phyloP scores from a whole-genome alignment of 352 stramenopile genomes.

The Phytophthora ohioensis region DNA sequence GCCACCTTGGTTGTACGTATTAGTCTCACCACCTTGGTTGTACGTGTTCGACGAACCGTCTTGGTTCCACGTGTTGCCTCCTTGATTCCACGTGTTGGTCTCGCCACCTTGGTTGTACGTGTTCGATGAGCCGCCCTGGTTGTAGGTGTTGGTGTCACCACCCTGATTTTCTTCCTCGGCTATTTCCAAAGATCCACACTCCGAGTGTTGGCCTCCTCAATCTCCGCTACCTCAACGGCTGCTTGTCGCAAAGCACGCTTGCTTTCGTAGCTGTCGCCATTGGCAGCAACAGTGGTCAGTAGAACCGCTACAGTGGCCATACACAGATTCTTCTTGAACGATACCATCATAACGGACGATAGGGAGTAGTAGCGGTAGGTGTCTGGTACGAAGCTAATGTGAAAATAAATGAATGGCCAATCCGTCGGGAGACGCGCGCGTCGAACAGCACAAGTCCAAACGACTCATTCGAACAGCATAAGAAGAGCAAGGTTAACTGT shows the following conservation, averaged over 20 bases:
- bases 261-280: conserved; percentile 4
- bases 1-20: not conserved
- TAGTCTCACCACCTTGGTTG: conserved; percentile 1
- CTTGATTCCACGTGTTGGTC: not conserved
- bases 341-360: conserved; percentile 3
- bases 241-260: conserved; percentile 5
- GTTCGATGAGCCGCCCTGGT: conserved; percentile 1
- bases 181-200: conserved; percentile 29
- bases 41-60: too few relatives aligned
- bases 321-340: conserved; percentile 21
- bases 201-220: conserved; percentile 23
- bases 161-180: conserved; percentile 9
- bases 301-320: conserved; percentile 7
- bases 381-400: conserved; percentile 6
- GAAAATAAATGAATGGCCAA: conserved; percentile 2
- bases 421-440: not conserved
- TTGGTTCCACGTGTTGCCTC: too few relatives aligned
- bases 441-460: not conserved
- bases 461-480: conserved; percentile 8
- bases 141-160: conserved; percentile 1
- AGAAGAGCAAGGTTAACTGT: not conserved
- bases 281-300: not conserved
- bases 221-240: conserved; percentile 1
- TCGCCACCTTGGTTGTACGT: conserved; percentile 6
- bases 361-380: not conserved